Evolutionary conservation across 148 eudicot species (phyloP), one percentile per base, ranked within the genome.

Genomic region (Fagopyrum tataricum): DNA sequence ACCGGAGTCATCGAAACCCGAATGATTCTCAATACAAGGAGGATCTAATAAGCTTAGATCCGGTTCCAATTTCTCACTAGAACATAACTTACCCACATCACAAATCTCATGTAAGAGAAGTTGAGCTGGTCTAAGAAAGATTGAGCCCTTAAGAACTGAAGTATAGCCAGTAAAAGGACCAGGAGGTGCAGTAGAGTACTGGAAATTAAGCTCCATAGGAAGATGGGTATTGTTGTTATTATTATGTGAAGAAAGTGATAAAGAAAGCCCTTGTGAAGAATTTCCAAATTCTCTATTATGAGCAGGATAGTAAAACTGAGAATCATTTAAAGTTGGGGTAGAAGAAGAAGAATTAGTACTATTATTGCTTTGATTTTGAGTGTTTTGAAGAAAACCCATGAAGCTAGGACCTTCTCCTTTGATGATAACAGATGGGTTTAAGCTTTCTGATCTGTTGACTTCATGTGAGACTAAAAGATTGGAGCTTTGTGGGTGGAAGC

Each of bases 101-200:
- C 77, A 75, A 75, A 64, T 31, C 83, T 89, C 97, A 18, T 94
- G 95, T 78, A 94, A 69, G 78, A 94, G 44, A 70, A 74, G 75
- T 67, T 86, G 92, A 7, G 98, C 96, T 2, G 98, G 97, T 70
- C 77, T 89, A 82, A 91, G 78, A 59, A 87, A 94, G 78, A 83
- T 89, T 4, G 98, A 94, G 0, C 89, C 88, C 74, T 79, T 91
- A 75, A 94, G n/a, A 20, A 93, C 83, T 5, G 91, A 80, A 18
- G 96, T 80, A 59, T 93, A 93, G 0, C 98, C 98, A 1, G 96
- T 93, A 37, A 93, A 93, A 0, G 96, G 96, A 44, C 98, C 98
- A 0, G 91, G 78, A 9, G 98, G 96, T 0, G 76, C 89, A 13
- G 67, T 13, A 18, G 48, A 44, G 51, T 23, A 76, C 64, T 77